phyloP scores from a whole-genome alignment of 2,329 filamentous ascomycete species.

The Talaromyces sp. region DNA sequence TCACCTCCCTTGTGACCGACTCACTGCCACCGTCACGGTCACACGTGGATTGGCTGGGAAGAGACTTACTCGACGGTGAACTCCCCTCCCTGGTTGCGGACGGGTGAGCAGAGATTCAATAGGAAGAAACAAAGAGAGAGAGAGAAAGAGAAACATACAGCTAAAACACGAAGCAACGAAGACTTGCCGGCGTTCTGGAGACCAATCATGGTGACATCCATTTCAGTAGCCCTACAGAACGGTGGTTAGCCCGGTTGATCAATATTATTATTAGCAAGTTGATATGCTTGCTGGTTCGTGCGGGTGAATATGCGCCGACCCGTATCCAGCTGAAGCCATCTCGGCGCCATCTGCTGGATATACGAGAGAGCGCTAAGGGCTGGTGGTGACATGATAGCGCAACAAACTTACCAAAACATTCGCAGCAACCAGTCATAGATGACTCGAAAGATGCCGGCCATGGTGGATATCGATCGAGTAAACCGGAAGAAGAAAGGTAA shows the following conservation, averaged over 20 bases:
- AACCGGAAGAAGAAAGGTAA: neutral
- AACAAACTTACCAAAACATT: conserved; percentile 77
- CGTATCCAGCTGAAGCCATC: conserved; percentile 15
- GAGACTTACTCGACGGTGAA: conserved; percentile 92
- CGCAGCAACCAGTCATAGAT: conserved; percentile 98
- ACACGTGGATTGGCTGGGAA: neutral
- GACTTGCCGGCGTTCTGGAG: conserved; percentile 98
- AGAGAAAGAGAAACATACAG: conserved; percentile 59
- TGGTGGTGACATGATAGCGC: neutral
- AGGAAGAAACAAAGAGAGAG: neutral
- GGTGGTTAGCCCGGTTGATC: conserved; percentile 12
- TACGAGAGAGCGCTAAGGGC: neutral
- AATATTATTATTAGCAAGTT: neutral
- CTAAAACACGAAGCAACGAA: conserved; percentile 84
- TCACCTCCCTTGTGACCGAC: conserved; percentile 1
- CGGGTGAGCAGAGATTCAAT: neutral
- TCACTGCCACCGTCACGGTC: neutral
- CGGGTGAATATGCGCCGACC: conserved; percentile 31
- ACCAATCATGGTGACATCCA: conserved; percentile 99
- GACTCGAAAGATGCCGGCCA: conserved; percentile 87
- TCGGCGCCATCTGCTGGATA: conserved; percentile 23
- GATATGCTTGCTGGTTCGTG: conserved; percentile 16
- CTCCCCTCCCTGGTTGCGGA: conserved; percentile 71
- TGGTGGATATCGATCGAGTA: conserved; percentile 40
- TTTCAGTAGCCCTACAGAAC: conserved; percentile 95